Base-by-base conservation (phyloP, 164 flowering plant genomes). In the Nelumbo lutea region DNA sequence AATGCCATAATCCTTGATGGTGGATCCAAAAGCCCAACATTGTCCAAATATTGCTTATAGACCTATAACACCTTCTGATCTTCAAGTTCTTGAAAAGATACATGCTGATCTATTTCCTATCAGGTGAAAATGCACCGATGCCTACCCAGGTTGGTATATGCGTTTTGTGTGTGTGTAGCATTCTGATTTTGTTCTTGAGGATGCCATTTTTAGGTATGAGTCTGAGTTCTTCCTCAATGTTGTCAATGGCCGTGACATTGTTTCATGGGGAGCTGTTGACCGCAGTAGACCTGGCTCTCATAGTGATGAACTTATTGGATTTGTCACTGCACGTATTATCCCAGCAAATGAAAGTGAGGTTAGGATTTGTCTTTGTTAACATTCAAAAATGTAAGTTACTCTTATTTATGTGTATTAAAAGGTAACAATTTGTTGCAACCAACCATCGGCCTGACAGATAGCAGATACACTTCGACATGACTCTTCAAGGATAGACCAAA, bases 211-310 rank as follows among this genome's bases (percentile, higher is more conserved):
- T 83, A 95, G 99, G 87, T 95, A 95, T 75, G 97, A 95, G 79
- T 59, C 89, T 60, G 98, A 92, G 73, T 93, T 95, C 79, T 95
- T 95, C 78, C 88, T 79, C 70, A 86, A 84, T 81, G 99, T 90
- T 69, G 99, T 89, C 40, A 80, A 86, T 85, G 90, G 88, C 9
- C 83, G 82, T 60, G 95, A 83, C 61, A 90, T 92, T 70, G 86
- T 95, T 45, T 89, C 98, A 3, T 95, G 99, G 99, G 98, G 85
- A 55, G 99, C 95, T 71, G 95, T 95, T 79, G 99, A 95, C 76
- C 78, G 81, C 43, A 88, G 86, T 72, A 83, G 88, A 53, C 82
- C 90, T 15, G 75, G 81, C 74, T 83, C 75, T 57, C 80, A 76
- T 67, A 71, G 79, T 78, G 93, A 89, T 66, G 94, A 95, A 73